Conservation (phyloP, 2,329 filamentous ascomycete species). For the Calonectria hawksworthii region DNA sequence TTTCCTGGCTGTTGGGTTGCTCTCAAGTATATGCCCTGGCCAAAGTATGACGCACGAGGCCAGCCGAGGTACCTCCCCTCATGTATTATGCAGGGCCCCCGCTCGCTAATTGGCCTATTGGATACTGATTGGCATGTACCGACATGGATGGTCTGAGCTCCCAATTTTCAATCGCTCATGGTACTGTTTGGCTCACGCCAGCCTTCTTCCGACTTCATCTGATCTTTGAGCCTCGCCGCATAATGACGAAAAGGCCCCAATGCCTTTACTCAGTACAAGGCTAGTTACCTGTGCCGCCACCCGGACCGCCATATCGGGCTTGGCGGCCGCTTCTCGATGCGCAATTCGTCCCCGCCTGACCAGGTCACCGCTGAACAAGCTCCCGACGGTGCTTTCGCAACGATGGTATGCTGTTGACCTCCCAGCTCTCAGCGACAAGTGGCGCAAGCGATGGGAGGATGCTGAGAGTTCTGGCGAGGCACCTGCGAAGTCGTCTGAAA, state of each 20-base stretch:
- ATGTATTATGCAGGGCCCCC: constrained; percentile 32
- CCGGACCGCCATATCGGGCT: constrained; percentile 31
- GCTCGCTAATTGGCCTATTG: background rate
- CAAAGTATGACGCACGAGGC: background rate
- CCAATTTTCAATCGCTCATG: constrained; percentile 21
- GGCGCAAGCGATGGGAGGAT: constrained; percentile 62
- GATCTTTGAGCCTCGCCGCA: constrained; percentile 33
- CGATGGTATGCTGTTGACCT: constrained; percentile 62
- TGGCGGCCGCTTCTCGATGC: constrained; percentile 29
- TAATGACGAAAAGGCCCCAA: constrained; percentile 45
- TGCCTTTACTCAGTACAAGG: constrained; percentile 49
- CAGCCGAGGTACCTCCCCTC: constrained; percentile 7
- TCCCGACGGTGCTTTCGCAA: constrained; percentile 31
- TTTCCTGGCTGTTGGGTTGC: background rate
- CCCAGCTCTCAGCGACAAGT: constrained; percentile 62
- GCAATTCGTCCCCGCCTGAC: constrained; percentile 31
- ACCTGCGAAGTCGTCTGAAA: constrained; percentile 32
- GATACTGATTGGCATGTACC: constrained; percentile 36
- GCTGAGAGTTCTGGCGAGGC: constrained; percentile 6
- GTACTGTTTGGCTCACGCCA: background rate
- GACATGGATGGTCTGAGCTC: constrained; percentile 43
- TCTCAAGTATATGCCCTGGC: background rate
- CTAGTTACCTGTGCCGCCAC: constrained; percentile 42
- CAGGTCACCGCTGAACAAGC: constrained; percentile 25
- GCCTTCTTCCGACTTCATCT: constrained; percentile 1